A percentile compares a stretch with the other conserved stretches of the same genome.
These are phyloP conservation scores for Helenozyma rhizophorensis DNA, from an alignment of 805 yeast species.

Conservation along the genomic window DNA sequence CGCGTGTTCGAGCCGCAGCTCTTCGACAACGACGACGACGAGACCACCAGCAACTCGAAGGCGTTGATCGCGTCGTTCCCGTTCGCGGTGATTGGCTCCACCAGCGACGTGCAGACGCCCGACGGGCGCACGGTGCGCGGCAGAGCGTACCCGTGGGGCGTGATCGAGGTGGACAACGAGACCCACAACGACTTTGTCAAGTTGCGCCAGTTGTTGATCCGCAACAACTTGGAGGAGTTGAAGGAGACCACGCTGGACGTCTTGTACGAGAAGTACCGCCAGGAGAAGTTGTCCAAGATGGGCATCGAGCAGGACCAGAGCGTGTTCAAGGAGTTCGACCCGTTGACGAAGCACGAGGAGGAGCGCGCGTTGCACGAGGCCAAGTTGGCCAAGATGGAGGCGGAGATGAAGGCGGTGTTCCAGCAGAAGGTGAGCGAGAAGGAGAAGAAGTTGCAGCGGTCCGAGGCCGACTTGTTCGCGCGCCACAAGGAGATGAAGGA, in stretches of 20 bases:
- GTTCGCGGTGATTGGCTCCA: constrained; percentile 92
- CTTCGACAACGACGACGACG: constrained; percentile 83
- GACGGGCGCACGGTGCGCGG: constrained; percentile 87
- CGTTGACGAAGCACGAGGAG: constrained; percentile 86
- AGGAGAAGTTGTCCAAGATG: constrained; percentile 69
- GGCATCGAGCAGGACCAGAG: constrained; percentile 90
- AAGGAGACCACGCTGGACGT: constrained; percentile 75
- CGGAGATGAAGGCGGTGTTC: constrained; percentile 94
- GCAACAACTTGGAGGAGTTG: constrained; percentile 90
- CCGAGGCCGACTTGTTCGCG: constrained; percentile 92
- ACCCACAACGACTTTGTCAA: constrained; percentile 88
- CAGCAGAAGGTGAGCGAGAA: constrained; percentile 94
- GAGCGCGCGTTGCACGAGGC: constrained; percentile 92
- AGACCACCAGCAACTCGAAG: constrained; percentile 59
- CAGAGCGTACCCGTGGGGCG: constrained; percentile 95
- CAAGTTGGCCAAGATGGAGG: constrained; percentile 87
- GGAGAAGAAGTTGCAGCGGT: constrained; percentile 94
- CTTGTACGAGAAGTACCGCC: constrained; percentile 86
- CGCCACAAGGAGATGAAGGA: constrained; percentile 98
- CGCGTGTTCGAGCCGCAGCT: constrained; percentile 69
- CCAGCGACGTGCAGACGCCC: constrained; percentile 57
- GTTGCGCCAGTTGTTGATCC: constrained; percentile 81
- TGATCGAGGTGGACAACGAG: constrained; percentile 92
- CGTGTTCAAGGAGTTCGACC: constrained; percentile 95
- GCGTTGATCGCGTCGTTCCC: constrained; percentile 74